phyloP scores from a whole-genome alignment of 202 grass and related monocot genomes.

The Bolboschoenoplectus hybrid region DNA sequence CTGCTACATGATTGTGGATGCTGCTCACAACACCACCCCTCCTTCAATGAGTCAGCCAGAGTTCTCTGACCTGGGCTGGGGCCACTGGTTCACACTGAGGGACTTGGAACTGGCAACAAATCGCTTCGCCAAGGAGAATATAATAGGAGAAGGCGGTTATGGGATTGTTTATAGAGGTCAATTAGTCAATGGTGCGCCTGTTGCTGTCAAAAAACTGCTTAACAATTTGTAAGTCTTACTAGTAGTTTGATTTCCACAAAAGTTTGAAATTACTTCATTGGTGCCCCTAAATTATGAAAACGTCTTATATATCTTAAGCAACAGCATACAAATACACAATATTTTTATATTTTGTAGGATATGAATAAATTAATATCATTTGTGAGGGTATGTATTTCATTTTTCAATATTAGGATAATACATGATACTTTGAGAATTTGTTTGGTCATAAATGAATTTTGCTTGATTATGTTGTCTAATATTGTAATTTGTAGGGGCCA shows the following conservation, averaged over 20 bases:
- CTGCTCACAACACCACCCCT: constrained; percentile 45
- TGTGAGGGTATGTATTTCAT: background rate
- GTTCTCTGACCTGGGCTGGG: constrained; percentile 92
- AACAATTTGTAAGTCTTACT: constrained; percentile 85
- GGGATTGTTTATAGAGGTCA: constrained; percentile 83
- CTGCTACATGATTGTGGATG: constrained; percentile 30
- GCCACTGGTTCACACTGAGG: constrained; percentile 96
- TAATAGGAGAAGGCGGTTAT: constrained; percentile 96
- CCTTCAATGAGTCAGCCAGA: constrained; percentile 72
- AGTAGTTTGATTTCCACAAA: constrained; percentile 3
- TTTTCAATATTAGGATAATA: constrained; percentile 13
- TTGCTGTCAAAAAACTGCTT: constrained; percentile 94
- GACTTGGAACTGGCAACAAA: constrained; percentile 84
- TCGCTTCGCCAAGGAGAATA: constrained; percentile 86
- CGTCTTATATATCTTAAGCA: background rate
- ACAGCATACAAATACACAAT: constrained; percentile 7
- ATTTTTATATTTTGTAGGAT: background rate
- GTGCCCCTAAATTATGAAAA: background rate
- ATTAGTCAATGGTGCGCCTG: constrained; percentile 80
- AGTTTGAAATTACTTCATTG: background rate
- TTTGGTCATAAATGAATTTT: background rate
- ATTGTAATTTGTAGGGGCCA: constrained; percentile 68
- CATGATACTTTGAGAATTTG: background rate
- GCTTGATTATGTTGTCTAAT: constrained; percentile 26
- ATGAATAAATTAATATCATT: background rate